Percentiles rank a stretch among this genome's conserved stretches.
phyloP scores from a whole-genome alignment of 169 alveolate genomes.

The Plasmodium coatneyi region DNA sequence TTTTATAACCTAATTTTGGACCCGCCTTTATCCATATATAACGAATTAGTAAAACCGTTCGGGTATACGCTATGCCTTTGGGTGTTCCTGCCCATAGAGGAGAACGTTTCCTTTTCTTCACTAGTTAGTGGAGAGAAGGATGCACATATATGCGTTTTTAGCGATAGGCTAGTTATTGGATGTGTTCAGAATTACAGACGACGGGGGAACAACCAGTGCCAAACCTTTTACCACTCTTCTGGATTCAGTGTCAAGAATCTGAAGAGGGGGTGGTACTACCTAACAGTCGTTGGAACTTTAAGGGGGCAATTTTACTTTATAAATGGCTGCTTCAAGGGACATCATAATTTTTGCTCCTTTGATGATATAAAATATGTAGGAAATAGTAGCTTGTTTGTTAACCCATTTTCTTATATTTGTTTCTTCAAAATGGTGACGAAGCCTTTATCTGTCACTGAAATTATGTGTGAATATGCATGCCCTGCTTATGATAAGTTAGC shows the following conservation, averaged over 20 bases:
- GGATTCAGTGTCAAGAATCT: conserved; percentile 46
- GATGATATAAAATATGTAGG: conserved; percentile 66
- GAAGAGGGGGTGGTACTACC: conserved; percentile 65
- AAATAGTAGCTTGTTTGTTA: conserved; percentile 54
- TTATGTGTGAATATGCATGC: conserved; percentile 45
- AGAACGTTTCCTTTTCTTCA: conserved; percentile 53
- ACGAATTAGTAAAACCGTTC: conserved; percentile 20
- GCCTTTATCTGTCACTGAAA: conserved; percentile 53
- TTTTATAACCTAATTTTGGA: conserved; percentile 35
- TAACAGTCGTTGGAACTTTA: conserved; percentile 52
- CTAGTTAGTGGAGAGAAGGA: conserved; percentile 53
- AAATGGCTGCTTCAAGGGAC: conserved; percentile 59
- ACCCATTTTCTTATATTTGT: conserved; percentile 47
- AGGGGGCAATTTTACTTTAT: conserved; percentile 62
- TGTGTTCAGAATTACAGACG: conserved; percentile 35
- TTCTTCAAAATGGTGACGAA: conserved; percentile 17
- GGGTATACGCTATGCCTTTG: conserved; percentile 52
- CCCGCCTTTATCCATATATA: conserved; percentile 58
- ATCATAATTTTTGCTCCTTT: conserved; percentile 64
- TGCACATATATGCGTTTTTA: conserved; percentile 40
- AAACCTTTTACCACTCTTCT: conserved; percentile 34
- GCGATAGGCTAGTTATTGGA: conserved; percentile 43
- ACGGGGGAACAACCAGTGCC: background rate
- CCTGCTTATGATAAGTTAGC: background rate
- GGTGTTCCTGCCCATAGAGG: conserved; percentile 52